Conservation (phyloP, 2,329 filamentous ascomycete species). For the Fusarium algeriense region DNA sequence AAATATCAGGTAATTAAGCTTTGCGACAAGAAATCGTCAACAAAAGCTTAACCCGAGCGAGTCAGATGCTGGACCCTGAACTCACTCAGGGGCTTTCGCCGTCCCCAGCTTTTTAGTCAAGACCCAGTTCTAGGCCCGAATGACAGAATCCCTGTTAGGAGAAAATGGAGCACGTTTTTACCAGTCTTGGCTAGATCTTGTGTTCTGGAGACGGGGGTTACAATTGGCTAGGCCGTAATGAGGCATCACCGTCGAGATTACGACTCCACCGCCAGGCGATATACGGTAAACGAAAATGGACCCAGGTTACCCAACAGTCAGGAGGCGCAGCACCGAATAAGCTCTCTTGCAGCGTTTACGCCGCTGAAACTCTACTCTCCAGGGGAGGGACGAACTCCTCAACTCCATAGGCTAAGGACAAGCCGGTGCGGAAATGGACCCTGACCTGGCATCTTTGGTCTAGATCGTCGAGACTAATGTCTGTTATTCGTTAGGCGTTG, state of each 20-base stretch:
- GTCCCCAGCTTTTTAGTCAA: slow-evolving; percentile 3
- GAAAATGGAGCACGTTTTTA: not conserved
- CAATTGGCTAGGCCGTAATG: slow-evolving; percentile 14
- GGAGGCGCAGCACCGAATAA: not conserved
- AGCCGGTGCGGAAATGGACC: not conserved
- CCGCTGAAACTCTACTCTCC: not conserved
- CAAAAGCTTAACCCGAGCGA: not conserved
- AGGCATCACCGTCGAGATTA: slow-evolving; percentile 21
- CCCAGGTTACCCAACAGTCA: not conserved
- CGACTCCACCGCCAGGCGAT: slow-evolving; percentile 14
- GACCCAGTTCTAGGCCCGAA: not conserved
- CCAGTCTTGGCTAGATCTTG: not conserved
- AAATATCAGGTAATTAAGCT: not conserved
- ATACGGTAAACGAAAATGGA: slow-evolving; percentile 39
- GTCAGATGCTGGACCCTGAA: not conserved
- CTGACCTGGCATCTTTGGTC: not conserved
- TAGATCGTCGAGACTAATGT: slow-evolving; percentile 13
- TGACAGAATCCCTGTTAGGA: not conserved
- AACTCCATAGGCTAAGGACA: not conserved
- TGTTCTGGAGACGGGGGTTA: not conserved
- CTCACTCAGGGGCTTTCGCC: slow-evolving; percentile 17
- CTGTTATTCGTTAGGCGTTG: slow-evolving; percentile 16
- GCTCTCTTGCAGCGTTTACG: too few species aligned
- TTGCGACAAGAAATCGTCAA: not conserved
- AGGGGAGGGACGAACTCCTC: not conserved